Conservation (phyloP, 2,329 filamentous ascomycete species). For the Nemania bipapillata region DNA sequence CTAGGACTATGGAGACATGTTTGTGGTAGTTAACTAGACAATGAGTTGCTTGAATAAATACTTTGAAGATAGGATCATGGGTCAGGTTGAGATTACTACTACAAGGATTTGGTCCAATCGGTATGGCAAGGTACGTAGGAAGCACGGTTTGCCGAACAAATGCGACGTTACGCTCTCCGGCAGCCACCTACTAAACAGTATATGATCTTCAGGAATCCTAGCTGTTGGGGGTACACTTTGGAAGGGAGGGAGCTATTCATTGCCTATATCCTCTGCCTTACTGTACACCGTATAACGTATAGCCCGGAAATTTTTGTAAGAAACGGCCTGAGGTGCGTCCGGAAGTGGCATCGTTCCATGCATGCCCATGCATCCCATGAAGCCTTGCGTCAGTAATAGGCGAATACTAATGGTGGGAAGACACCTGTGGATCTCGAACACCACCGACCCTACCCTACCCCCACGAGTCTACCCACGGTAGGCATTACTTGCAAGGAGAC, state of each 20-base stretch:
- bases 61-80: constrained; percentile 19
- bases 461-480: constrained; percentile 28
- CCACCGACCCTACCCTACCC: constrained; percentile 28
- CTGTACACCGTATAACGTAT: not conserved
- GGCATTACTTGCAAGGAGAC: constrained; percentile 4
- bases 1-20: not conserved
- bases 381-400: constrained; percentile 13
- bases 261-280: constrained; percentile 4
- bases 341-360: constrained; percentile 8
- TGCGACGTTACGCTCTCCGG: constrained; percentile 26
- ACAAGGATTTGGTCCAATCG: constrained; percentile 34
- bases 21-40: not conserved
- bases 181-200: constrained; percentile 35
- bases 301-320: not conserved
- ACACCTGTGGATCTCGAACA: constrained; percentile 32
- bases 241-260: constrained; percentile 20
- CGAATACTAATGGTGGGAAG: constrained; percentile 24
- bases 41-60: constrained; percentile 14
- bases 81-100: constrained; percentile 23
- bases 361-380: constrained; percentile 13
- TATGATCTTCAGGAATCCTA: constrained; percentile 27
- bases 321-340: not conserved
- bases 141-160: constrained; percentile 30
- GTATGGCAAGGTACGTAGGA: constrained; percentile 20
- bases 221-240: not conserved